Evolutionary conservation across 1,139 yeast genomes (phyloP).

Genomic region (Wickerhamomyces sp.): DNA sequence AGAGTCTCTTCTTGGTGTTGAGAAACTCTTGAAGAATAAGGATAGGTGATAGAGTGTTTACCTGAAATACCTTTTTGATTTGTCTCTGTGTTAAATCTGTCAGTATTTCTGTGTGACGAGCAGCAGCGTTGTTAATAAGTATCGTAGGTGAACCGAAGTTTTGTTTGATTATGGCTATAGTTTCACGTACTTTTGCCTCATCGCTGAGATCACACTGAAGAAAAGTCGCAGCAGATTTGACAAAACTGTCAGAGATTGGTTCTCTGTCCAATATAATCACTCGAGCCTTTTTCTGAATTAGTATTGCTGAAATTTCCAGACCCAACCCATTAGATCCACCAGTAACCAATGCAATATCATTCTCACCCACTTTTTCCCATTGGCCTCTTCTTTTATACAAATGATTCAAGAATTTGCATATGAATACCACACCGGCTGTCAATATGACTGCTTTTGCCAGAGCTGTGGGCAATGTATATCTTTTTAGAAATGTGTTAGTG

Average conservation of each 20-base stretch:
- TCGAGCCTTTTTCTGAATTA: slow-evolving; percentile 30
- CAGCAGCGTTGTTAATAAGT: slow-evolving; percentile 73
- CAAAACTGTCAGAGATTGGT: slow-evolving; percentile 25
- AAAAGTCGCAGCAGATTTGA: slow-evolving; percentile 25
- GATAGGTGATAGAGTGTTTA: slow-evolving; percentile 56
- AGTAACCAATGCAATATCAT: slow-evolving; percentile 45
- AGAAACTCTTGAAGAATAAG: slow-evolving; percentile 43
- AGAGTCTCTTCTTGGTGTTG: slow-evolving; percentile 33
- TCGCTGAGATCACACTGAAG: slow-evolving; percentile 48
- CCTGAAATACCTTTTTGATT: slow-evolving; percentile 38
- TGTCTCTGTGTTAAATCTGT: slow-evolving; percentile 31
- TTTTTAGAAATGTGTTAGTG: slow-evolving; percentile 5
- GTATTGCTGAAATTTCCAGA: slow-evolving; percentile 32
- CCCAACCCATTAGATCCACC: slow-evolving; percentile 70
- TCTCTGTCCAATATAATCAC: slow-evolving; percentile 48
- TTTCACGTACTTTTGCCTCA: slow-evolving; percentile 28
- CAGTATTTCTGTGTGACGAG: slow-evolving; percentile 46
- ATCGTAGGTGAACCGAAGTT: slow-evolving; percentile 40
- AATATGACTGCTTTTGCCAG: slow-evolving; percentile 1
- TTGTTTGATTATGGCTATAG: slow-evolving; percentile 29
- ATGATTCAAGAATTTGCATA: not conserved
- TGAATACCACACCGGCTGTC: not conserved
- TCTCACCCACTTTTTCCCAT: slow-evolving; percentile 15
- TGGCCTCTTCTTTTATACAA: slow-evolving; percentile 16
- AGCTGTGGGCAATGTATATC: slow-evolving; percentile 5